phyloP scores from a whole-genome alignment of 1,284 basidiomycete species.

The Ganoderma meredithae region DNA sequence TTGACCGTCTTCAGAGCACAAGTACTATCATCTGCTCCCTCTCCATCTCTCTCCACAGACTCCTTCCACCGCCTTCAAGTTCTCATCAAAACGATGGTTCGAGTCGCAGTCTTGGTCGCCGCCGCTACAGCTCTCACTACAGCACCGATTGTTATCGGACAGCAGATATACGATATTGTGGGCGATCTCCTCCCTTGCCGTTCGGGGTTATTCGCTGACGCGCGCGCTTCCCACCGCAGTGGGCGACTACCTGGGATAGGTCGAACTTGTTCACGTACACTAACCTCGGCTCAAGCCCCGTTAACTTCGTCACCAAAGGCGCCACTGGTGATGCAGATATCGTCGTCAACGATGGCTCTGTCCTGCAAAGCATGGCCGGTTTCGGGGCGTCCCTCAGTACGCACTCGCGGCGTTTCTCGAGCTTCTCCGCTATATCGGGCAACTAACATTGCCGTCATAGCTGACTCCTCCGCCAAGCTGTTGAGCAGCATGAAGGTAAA shows the following conservation, averaged over 20 bases:
- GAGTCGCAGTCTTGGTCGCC: slow-evolving; percentile 16
- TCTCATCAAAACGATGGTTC: slow-evolving; percentile 24
- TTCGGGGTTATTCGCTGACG: slow-evolving; percentile 7
- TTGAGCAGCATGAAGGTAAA: slow-evolving; percentile 55
- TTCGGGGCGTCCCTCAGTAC: slow-evolving; percentile 57
- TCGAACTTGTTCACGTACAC: slow-evolving; percentile 44
- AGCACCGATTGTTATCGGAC: slow-evolving; percentile 30
- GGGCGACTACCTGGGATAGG: slow-evolving; percentile 48
- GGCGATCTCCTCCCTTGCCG: slow-evolving; percentile 18
- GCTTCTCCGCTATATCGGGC: background rate
- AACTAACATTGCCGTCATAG: slow-evolving; percentile 36
- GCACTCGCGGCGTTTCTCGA: slow-evolving; percentile 28
- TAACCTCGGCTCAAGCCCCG: slow-evolving; percentile 40
- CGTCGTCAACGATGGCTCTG: slow-evolving; percentile 48
- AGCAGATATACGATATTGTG: slow-evolving; percentile 49
- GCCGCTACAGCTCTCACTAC: slow-evolving; percentile 13
- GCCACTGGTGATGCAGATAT: slow-evolving; percentile 53
- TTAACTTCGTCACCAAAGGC: slow-evolving; percentile 50
- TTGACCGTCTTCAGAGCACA: background rate
- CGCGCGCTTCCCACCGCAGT: slow-evolving; percentile 35
- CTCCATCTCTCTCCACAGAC: slow-evolving; percentile 8
- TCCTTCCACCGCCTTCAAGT: slow-evolving; percentile 10
- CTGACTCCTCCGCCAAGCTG: slow-evolving; percentile 58
- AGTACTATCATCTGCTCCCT: background rate
- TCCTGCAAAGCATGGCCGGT: slow-evolving; percentile 55